Evolutionary conservation across 2,329 filamentous ascomycete genomes (phyloP).

Genomic region (Trichoderma atroviride): DNA sequence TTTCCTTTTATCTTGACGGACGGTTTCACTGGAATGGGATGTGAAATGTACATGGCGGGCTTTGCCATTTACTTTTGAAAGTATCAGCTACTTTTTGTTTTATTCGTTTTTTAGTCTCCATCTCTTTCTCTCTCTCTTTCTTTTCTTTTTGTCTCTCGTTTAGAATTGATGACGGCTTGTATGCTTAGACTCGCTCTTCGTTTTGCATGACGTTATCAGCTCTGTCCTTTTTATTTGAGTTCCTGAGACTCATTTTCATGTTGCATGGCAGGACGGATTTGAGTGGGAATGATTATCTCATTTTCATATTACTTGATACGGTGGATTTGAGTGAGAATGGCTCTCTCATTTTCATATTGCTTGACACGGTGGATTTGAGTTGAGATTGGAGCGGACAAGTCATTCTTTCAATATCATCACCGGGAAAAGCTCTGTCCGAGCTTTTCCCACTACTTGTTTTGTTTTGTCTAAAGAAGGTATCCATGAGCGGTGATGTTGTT

Average conservation of each 20-base stretch:
- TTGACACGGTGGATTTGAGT: no score
- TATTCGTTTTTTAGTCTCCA: not conserved
- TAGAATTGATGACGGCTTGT: conserved; percentile 6
- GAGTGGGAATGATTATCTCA: no score
- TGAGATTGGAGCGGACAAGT: not conserved
- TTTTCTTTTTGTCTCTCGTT: not conserved
- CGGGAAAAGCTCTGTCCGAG: no score
- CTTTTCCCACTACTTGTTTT: no score
- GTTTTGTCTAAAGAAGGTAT: no score
- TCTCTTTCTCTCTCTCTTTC: not conserved
- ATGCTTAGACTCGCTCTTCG: conserved; percentile 11
- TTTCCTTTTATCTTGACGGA: not conserved
- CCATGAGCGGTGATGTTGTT: not conserved
- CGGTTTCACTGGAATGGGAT: not conserved
- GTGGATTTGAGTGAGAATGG: no score
- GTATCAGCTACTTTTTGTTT: conserved; percentile 8
- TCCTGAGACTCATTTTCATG: not conserved
- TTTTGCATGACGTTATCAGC: not conserved
- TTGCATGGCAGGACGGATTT: not conserved
- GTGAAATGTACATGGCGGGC: conserved; percentile 16
- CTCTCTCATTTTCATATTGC: no score
- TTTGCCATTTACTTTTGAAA: conserved; percentile 11
- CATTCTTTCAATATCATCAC: not conserved
- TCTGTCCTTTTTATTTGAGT: not conserved
- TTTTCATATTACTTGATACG: no score